Evolutionary conservation across 495 filamentous ascomycete genomes (phyloP).

Genomic region (Xylaria cubensis): DNA sequence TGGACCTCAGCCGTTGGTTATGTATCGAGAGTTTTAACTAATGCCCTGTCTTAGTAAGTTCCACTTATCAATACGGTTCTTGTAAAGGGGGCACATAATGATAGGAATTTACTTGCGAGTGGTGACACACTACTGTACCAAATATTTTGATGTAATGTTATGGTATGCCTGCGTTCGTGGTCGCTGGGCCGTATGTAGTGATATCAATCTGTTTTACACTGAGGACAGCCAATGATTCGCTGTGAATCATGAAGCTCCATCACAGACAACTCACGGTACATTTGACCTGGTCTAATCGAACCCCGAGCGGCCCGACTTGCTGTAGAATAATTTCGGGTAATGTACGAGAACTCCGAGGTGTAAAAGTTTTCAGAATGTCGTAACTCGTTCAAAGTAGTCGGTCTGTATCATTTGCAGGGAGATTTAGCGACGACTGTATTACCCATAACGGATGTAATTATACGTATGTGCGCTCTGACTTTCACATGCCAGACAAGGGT

Average conservation of each 20-base stretch:
- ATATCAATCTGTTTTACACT: neutral
- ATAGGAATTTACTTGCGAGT: neutral
- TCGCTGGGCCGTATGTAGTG: neutral
- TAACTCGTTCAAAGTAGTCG: neutral
- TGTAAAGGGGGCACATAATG: constrained; percentile 8
- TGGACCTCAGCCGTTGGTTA: neutral
- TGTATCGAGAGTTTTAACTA: constrained; percentile 3
- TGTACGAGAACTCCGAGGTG: neutral
- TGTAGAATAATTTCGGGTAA: neutral
- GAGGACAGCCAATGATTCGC: too few relatives aligned
- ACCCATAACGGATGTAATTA: constrained; percentile 9
- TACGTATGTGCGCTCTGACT: constrained; percentile 16
- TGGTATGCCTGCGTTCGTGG: neutral
- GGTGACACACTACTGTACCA: too few relatives aligned
- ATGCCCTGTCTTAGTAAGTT: constrained; percentile 8
- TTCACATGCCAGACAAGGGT: constrained; percentile 42
- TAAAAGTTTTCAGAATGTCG: neutral
- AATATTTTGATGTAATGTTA: constrained; percentile 20
- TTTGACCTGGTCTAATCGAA: constrained; percentile 5
- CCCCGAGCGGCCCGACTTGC: constrained; percentile 2
- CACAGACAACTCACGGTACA: neutral
- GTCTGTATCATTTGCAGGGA: neutral
- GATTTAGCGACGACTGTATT: constrained; percentile 1
- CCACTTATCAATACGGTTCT: neutral
- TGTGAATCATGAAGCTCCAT: neutral